phyloP scores from a whole-genome alignment of 345 rosid species.

The Stellera chamaejasme region DNA sequence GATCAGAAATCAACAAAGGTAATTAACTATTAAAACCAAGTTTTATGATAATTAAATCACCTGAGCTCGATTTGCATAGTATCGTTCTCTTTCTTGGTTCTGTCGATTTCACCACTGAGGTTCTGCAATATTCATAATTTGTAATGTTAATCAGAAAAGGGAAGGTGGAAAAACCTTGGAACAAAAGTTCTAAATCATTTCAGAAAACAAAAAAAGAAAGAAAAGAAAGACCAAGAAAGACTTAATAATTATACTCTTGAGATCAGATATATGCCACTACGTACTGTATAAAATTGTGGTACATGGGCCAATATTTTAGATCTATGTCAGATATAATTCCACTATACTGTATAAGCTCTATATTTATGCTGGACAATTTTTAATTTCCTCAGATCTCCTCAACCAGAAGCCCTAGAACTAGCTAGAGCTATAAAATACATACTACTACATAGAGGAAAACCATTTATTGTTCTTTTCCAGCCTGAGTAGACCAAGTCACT shows the following conservation, averaged over 20 bases:
- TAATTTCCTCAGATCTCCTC: not conserved
- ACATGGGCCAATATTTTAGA: not conserved
- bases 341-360: too few species aligned
- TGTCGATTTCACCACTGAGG: slow-evolving; percentile 71
- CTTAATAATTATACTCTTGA: too few species aligned
- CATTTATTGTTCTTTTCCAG: slow-evolving; percentile 3
- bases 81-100: slow-evolving; percentile 79
- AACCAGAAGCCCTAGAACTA: slow-evolving; percentile 10
- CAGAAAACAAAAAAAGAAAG: not conserved
- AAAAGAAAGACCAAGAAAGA: not conserved
- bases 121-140: slow-evolving; percentile 25
- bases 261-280: too few species aligned
- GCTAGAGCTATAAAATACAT: slow-evolving; percentile 1
- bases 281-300: too few species aligned
- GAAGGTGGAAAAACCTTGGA: slow-evolving; percentile 13
- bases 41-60: slow-evolving; percentile 15
- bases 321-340: not conserved
- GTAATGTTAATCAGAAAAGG: slow-evolving; percentile 2
- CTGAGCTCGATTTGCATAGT: slow-evolving; percentile 74
- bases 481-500: slow-evolving; percentile 2
- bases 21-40: not conserved
- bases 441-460: not conserved
- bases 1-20: not conserved
- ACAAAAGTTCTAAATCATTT: slow-evolving; percentile 3
- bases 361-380: too few species aligned